Evolutionary conservation across 2,329 filamentous ascomycete species (phyloP), one percentile per base, ranked within the genome.

Genomic region (Pyrenophora seminiperda): DNA sequence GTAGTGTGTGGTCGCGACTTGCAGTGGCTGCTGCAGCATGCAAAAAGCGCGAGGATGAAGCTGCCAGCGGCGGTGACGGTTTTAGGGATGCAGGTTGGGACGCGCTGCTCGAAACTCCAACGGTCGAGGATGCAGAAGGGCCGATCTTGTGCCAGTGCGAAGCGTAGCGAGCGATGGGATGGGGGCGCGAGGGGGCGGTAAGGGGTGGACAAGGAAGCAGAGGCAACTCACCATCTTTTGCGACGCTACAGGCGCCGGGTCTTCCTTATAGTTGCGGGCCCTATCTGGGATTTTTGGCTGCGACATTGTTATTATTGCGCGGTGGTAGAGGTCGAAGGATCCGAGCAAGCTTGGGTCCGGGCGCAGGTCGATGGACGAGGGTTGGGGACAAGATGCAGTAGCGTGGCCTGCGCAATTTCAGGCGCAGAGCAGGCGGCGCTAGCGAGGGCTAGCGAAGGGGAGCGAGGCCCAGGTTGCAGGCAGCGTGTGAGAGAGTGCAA

Each of bases 181-280:
- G 46, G 46, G 47, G 37, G 41, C 24, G 31, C 45, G 31, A 39
- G 40, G 24, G 33, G 29, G 47, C 33, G 50, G 46, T 50, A 50
- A 27, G 50, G 54, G 51, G 59, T 59, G 56, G 59, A 54, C 58
- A 62, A 68, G 71, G 68, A 71, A 64, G 61, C 58, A 66, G 61
- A 73, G 68, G 70, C 68, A 65, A 74, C 73, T 75, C 67, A 75
- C 73, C 66, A 74, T 69, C 62, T 70, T 69, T 47, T 68, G 70
- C 66, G 68, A 72, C 71, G 71, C 71, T 72, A 70, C 71, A 72
- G 72, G 72, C 70, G 70, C 73, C 70, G 71, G 68, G 64, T 73
- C 71, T 74, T 74, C 72, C 72, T 75, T 74, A 74, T 75, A 74
- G 68, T 69, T 72, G 61, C 70, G 69, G 64, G 68, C 48, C 68